Evolutionary conservation across 768 basidiomycete species (phyloP), one percentile per base, ranked within the genome.

Genomic region (Lentinus brumalis): DNA sequence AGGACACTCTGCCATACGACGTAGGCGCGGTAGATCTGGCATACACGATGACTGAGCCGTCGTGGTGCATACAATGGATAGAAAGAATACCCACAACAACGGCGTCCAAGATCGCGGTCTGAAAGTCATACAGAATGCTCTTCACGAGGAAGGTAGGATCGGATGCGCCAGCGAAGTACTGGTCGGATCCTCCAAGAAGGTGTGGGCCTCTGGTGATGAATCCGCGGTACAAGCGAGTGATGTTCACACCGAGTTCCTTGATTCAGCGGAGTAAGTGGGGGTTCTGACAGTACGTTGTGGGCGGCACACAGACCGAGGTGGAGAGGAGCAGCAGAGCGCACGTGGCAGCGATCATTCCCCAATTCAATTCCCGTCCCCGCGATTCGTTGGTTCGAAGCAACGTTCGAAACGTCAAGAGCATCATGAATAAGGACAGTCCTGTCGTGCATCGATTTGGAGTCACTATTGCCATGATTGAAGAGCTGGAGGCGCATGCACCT

Each of bases 1-100:
- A 50, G 58, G 12, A 64, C 56, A 3, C 67, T 70, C 31, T 71
- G 73, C 75, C 75, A 77, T 26, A 72, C 73, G 15, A 69, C 66
- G 41, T 75, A 75, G 3, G 63, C 55, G 26, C 63, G 63, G 49
- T 65, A 65, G 3, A 65, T 65, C 63, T 65, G 16, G 46, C 4
- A n/a, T 31, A 14, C 2, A 26, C 53, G 12, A 12, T 1, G 32
- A 35, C 6, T 35, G 35, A 35, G 6, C 35, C 7, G 4, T 18
- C 12, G 26, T 12, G 1, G 6, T 31, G 4, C 11, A 2, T 29
- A 10, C 21, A 26, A 14, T 49, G 26, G 29, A 16, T 4, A 15
- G 18, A 16, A 16, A 6, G 8, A 9, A 3, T 11, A 29, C 66
- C 38, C 29, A 67, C 69, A 21, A 70, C 66, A 16, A 70, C 69